phyloP scores from a whole-genome alignment of 805 yeast genomes.

The Lipomyces sp. region DNA sequence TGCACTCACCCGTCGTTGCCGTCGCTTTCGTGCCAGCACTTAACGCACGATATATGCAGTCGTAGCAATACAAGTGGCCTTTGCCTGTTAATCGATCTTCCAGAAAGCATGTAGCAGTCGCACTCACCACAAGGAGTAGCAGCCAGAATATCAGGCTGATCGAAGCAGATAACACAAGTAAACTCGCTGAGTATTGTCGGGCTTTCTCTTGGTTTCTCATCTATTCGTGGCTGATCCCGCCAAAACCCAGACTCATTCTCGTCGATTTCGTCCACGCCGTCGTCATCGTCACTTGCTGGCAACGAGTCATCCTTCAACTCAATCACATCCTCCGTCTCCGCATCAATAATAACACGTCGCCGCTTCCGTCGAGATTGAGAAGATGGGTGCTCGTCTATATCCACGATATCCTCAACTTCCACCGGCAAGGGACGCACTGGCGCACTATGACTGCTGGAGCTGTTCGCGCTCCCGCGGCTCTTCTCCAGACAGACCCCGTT shows the following conservation, averaged over 20 bases:
- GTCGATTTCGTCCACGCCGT: conserved; percentile 10
- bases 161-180: conserved; percentile 47
- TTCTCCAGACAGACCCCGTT: background rate
- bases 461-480: background rate
- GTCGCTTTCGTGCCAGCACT: conserved; percentile 41
- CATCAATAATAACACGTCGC: conserved; percentile 3
- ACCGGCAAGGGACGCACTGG: background rate
- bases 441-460: background rate
- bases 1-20: conserved; percentile 43
- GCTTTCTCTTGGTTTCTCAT: conserved; percentile 28
- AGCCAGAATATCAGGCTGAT: conserved; percentile 42
- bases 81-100: background rate
- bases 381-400: conserved; percentile 6
- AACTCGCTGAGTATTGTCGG: conserved; percentile 32
- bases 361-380: conserved; percentile 1
- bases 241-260: conserved; percentile 6
- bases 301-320: conserved; percentile 19
- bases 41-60: conserved; percentile 46
- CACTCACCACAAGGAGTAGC: conserved; percentile 46
- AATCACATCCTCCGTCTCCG: conserved; percentile 5
- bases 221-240: conserved; percentile 9
- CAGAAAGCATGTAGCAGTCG: background rate
- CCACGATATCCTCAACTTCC: conserved; percentile 12
- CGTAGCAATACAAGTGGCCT: conserved; percentile 46
- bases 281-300: conserved; percentile 15